These are phyloP conservation scores for Microstroma glucosiphilum DNA, from an alignment of 1,284 basidiomycete genomes.

Conservation along the genomic window DNA sequence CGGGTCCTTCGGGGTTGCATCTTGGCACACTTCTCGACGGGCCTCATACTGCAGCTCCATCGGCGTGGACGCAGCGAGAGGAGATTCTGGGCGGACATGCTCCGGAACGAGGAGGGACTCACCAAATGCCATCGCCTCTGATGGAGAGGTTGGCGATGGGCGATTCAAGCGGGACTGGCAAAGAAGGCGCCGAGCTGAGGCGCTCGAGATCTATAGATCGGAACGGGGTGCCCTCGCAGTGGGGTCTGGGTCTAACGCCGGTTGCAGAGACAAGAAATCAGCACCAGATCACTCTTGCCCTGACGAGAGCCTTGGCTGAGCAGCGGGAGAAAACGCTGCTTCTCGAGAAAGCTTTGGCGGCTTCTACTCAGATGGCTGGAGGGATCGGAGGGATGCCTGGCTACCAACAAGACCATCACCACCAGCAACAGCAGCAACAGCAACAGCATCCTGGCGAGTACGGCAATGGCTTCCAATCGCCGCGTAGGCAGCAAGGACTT, in stretches of 20 bases:
- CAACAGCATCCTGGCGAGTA: background rate
- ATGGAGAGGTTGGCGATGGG: too few relatives aligned
- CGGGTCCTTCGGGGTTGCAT: too few relatives aligned
- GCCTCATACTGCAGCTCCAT: too few relatives aligned
- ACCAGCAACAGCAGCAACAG: background rate
- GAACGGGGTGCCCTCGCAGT: background rate
- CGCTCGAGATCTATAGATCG: background rate
- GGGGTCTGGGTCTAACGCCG: background rate
- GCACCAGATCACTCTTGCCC: conserved; percentile 26
- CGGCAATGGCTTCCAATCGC: background rate
- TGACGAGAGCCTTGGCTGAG: conserved; percentile 34
- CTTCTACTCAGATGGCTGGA: conserved; percentile 3
- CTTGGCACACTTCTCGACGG: too few relatives aligned
- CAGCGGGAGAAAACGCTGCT: conserved; percentile 34
- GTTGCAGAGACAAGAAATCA: conserved; percentile 5
- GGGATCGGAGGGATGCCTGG: too few relatives aligned
- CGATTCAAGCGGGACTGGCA: too few relatives aligned
- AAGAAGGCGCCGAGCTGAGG: background rate
- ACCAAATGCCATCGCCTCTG: too few relatives aligned
- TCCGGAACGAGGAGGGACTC: too few relatives aligned
- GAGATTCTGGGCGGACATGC: background rate
- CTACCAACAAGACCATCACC: background rate
- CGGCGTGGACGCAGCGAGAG: background rate
- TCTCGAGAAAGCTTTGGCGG: conserved; percentile 20
- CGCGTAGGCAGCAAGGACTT: background rate